Percentiles rank a stretch among this genome's conserved stretches.
These are phyloP conservation scores for Eimeria maxima DNA, from an alignment of 169 alveolate genomes.

Conservation along the genomic window DNA sequence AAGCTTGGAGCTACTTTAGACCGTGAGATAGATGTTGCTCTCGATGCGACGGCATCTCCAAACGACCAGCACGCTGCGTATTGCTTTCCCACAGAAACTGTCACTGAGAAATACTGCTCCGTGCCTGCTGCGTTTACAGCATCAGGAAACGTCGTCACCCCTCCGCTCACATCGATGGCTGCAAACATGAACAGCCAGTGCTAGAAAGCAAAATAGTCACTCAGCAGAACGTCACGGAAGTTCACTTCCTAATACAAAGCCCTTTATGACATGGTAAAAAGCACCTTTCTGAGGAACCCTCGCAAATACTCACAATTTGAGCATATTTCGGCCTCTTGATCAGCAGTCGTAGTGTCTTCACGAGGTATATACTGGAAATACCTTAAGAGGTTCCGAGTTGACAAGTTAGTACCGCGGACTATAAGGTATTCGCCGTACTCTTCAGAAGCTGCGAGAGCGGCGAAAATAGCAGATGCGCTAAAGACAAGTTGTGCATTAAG, in stretches of 20 bases:
- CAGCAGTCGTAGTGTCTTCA: neutral
- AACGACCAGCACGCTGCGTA: slow-evolving; percentile 80
- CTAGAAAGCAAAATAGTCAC: neutral
- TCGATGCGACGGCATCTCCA: slow-evolving; percentile 51
- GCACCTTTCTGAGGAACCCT: neutral
- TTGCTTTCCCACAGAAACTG: slow-evolving; percentile 65
- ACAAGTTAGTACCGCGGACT: slow-evolving; percentile 73
- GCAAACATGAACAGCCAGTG: neutral
- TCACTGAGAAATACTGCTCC: slow-evolving; percentile 45
- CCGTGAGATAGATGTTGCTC: slow-evolving; percentile 47
- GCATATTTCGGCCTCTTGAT: slow-evolving; percentile 66
- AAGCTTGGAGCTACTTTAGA: slow-evolving; percentile 15
- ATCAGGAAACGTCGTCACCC: slow-evolving; percentile 50
- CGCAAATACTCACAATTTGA: slow-evolving; percentile 44
- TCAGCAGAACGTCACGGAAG: neutral
- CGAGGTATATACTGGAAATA: slow-evolving; percentile 45
- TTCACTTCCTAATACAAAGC: neutral
- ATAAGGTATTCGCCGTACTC: slow-evolving; percentile 66
- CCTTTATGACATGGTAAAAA: neutral
- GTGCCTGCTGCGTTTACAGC: slow-evolving; percentile 54
- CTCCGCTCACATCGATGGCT: slow-evolving; percentile 8
- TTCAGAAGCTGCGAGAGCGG: slow-evolving; percentile 24
- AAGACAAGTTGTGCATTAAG: neutral
- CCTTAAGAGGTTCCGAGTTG: slow-evolving; percentile 59
- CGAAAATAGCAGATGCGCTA: neutral